phyloP scores from a whole-genome alignment of 441 rosid genomes.

The Erysimum cheiri region DNA sequence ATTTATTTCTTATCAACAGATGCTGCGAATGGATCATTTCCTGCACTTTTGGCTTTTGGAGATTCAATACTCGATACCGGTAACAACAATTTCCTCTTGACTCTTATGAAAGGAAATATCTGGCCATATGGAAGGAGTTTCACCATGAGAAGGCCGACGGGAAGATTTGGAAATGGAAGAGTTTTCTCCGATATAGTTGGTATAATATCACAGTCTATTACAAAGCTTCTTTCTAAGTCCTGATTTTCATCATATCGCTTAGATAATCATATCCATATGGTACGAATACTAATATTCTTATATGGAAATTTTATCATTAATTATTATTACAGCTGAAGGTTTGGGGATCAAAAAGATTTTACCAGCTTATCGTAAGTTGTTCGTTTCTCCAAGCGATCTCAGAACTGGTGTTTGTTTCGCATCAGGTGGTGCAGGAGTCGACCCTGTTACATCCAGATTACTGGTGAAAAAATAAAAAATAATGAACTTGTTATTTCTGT shows the following conservation, averaged over 20 bases:
- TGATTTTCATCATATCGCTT: not conserved
- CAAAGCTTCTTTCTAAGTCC: not conserved
- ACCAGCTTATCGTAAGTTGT: constrained; percentile 70
- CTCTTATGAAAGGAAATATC: constrained; percentile 50
- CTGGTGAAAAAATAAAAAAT: constrained; percentile 27
- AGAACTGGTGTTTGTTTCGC: constrained; percentile 84
- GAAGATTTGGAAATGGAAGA: constrained; percentile 63
- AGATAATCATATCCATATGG: constrained; percentile 24
- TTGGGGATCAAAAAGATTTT: constrained; percentile 61
- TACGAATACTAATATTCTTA: not conserved
- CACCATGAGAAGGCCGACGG: constrained; percentile 46
- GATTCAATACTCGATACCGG: constrained; percentile 67
- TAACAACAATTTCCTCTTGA: constrained; percentile 53
- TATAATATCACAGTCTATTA: constrained; percentile 27
- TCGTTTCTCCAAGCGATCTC: constrained; percentile 56
- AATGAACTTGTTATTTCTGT: constrained; percentile 5
- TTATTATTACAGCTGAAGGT: constrained; percentile 60
- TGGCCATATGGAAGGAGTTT: constrained; percentile 63
- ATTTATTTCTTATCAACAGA: constrained; percentile 22
- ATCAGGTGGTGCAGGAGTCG: constrained; percentile 79
- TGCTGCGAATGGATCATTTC: constrained; percentile 40
- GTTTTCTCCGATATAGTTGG: constrained; percentile 56
- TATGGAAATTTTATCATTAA: not conserved
- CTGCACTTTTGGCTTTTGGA: constrained; percentile 56
- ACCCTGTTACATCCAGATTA: constrained; percentile 62